Conservation (phyloP, 805 yeast species). For the Wickerhamomyces subpelliculosus region DNA sequence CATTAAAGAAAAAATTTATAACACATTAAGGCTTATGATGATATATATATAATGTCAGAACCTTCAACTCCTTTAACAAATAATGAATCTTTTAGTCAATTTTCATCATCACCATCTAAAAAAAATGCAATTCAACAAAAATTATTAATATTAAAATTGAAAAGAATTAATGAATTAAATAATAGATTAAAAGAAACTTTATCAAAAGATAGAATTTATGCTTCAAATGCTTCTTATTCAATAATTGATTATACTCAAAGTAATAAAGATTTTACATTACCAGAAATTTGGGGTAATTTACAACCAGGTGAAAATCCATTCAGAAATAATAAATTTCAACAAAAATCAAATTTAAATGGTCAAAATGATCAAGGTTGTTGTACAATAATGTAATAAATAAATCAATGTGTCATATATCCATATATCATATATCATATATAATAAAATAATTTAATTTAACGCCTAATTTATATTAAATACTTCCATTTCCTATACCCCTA, state of each 20-base stretch:
- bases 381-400: conserved; percentile 26
- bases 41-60: neutral
- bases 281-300: conserved; percentile 35
- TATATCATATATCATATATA: no score
- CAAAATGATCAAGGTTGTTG: conserved; percentile 22
- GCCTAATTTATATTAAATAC: no score
- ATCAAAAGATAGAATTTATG: conserved; percentile 50
- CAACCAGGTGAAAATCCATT: conserved; percentile 32
- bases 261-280: conserved; percentile 29
- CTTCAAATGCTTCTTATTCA: conserved; percentile 52
- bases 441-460: no score
- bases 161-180: conserved; percentile 54
- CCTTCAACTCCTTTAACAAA: neutral
- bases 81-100: conserved; percentile 7
- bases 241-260: conserved; percentile 30
- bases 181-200: conserved; percentile 44
- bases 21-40: neutral
- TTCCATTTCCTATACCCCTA: no score
- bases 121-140: conserved; percentile 26
- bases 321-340: conserved; percentile 16
- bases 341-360: neutral
- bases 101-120: neutral
- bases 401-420: no score
- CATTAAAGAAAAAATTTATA: neutral
- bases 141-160: conserved; percentile 49